Evolutionary conservation across 1,139 yeast species (phyloP), one percentile per base, ranked within the genome.

Genomic region (Debaryomyces sp.): DNA sequence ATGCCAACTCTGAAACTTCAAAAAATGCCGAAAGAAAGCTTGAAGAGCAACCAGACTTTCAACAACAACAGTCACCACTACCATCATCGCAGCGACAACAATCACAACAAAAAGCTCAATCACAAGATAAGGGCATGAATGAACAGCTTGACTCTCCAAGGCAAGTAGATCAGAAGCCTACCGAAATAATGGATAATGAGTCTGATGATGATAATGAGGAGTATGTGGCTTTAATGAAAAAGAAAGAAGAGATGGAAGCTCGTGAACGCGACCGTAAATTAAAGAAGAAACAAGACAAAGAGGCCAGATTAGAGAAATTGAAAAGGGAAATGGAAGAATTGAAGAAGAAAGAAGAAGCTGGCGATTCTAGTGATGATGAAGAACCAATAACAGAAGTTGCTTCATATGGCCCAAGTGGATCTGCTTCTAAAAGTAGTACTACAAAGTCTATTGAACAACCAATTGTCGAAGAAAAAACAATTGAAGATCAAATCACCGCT

Each of bases 251-350:
- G 51, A 62, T 78, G 68, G 84, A 81, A 57, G 72, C 71, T 5
- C 71, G 73, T 44, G 82, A 78, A 48, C 61, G 61, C 37, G 82
- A 79, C 54, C 71, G 80, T 53, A 79, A 75, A 51, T 68, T 70
- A 51, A 77, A 69, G 63, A 80, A 71, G 57, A 75, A 75, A 54
- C 73, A 71, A 44, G 82, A 77, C 27, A 81, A 80, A 57, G 89
- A 83, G 52, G 85, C 78, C 35, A 73, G 85, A 44, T 67, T 84
- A 53, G 89, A 87, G 1, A 78, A 77, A 49, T 68, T 85, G 50
- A 78, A 74, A 59, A 81, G 77, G 52, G 87, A 89, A 66, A 81
- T 84, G 85, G 85, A 82, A 52, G 82, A 70, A 54, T 62, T 60
- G 44, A 64, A 63, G 48, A 69, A 64, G 32, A 65, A 67, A 32